These are phyloP conservation scores for Solanum bulbocastanum DNA, from an alignment of 257 asterid genomes.

Conservation along the genomic window DNA sequence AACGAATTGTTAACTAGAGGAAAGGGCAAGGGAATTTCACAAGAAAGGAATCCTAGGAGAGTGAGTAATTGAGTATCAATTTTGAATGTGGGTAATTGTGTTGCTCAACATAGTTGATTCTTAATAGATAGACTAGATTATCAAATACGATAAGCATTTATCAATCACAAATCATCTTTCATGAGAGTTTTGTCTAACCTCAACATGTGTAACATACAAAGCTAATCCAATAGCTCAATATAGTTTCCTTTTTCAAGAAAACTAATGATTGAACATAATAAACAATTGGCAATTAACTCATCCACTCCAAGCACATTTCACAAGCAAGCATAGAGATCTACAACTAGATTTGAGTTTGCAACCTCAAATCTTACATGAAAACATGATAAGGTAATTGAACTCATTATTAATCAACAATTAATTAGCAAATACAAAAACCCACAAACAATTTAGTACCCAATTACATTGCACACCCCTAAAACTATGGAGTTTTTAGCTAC, in stretches of 20 bases:
- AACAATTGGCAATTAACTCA: too few species aligned
- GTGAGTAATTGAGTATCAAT: background rate
- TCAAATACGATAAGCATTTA: too few species aligned
- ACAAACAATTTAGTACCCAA: background rate
- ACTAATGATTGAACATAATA: background rate
- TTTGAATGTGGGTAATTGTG: background rate
- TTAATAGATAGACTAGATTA: background rate
- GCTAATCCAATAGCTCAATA: background rate
- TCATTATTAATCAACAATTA: background rate
- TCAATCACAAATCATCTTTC: background rate
- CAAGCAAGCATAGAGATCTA: background rate
- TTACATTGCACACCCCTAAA: background rate
- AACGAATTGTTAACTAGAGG: background rate
- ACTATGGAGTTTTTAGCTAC: background rate
- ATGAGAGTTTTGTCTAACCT: background rate
- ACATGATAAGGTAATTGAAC: background rate
- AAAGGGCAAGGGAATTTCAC: background rate
- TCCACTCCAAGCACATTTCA: background rate
- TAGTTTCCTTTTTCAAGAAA: background rate
- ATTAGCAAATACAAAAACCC: background rate
- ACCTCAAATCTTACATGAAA: background rate
- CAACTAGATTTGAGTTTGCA: background rate
- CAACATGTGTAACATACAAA: background rate
- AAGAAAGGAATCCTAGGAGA: background rate
- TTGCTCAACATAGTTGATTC: background rate